Conservation (phyloP, 805 yeast genomes). For the Maudiozyma saulgeensis region DNA sequence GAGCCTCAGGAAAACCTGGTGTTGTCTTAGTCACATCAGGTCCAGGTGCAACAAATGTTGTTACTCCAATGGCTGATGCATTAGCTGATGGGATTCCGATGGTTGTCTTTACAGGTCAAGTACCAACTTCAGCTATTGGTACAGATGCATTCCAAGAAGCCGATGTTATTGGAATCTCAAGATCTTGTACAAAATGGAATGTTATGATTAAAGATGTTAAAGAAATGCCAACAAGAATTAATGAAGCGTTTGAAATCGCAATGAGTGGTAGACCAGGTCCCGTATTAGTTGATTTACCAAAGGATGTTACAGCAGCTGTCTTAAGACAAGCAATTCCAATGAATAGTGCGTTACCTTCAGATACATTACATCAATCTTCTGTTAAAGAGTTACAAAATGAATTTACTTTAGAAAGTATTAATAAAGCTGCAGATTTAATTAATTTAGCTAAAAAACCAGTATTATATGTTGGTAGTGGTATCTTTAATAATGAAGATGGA, state of each 20-base stretch:
- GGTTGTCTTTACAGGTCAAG: conserved; percentile 96
- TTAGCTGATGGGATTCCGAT: conserved; percentile 94
- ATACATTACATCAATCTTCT: conserved; percentile 61
- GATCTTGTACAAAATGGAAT: conserved; percentile 98
- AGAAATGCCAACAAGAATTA: conserved; percentile 89
- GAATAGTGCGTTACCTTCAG: conserved; percentile 61
- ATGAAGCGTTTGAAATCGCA: conserved; percentile 97
- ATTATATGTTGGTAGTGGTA: conserved; percentile 87
- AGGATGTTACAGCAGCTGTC: conserved; percentile 92
- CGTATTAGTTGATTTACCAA: conserved; percentile 92
- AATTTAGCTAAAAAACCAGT: conserved; percentile 82
- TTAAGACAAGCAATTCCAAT: conserved; percentile 80
- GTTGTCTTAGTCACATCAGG: conserved; percentile 98
- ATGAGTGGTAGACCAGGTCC: conserved; percentile 97
- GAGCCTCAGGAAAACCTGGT: conserved; percentile 93
- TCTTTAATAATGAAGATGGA: conserved; percentile 69
- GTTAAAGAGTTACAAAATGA: conserved; percentile 53
- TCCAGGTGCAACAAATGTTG: conserved; percentile 97
- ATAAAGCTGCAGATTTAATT: conserved; percentile 67
- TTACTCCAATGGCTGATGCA: conserved; percentile 98
- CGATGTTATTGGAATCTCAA: conserved; percentile 90
- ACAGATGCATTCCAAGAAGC: conserved; percentile 99
- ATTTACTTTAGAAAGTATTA: conserved; percentile 63
- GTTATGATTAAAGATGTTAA: conserved; percentile 95
- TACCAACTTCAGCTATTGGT: conserved; percentile 89